These are phyloP conservation scores for Tylopilus plumbeoviolaceoides DNA, from an alignment of 768 basidiomycete species.

Conservation along the genomic window DNA sequence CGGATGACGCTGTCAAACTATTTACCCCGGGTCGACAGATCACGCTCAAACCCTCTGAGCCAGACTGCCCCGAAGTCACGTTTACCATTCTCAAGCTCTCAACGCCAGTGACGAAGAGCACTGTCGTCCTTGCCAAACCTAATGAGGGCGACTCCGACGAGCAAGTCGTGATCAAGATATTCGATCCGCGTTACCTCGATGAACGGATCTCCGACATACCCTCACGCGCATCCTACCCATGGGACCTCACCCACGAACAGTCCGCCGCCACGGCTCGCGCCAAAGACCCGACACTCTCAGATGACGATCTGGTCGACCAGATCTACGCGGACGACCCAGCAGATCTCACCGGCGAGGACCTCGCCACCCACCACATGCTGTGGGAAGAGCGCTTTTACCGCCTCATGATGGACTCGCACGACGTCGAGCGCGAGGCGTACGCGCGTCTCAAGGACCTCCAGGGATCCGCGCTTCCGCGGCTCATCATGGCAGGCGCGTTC, in stretches of 20 bases:
- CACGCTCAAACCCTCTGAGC: not conserved
- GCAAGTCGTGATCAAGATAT: constrained; percentile 3
- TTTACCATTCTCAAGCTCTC: constrained; percentile 1
- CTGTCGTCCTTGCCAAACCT: constrained; percentile 3
- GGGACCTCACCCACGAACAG: not conserved
- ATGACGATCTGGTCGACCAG: not conserved
- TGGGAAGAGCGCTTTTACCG: not conserved
- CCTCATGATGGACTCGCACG: not conserved
- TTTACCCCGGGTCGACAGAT: constrained; percentile 2
- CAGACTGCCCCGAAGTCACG: not conserved
- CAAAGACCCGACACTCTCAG: not conserved
- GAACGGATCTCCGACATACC: not conserved
- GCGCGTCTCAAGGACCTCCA: not conserved
- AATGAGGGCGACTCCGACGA: not conserved
- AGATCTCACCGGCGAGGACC: not conserved
- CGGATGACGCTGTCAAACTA: not conserved
- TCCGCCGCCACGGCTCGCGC: not conserved
- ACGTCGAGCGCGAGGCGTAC: not conserved
- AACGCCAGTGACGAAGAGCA: not conserved
- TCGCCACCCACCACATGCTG: not conserved
- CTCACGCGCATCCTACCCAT: not conserved
- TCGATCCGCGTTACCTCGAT: constrained; percentile 6
- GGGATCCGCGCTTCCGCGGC: not conserved
- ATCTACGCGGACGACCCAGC: not conserved
- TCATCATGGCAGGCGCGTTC: not conserved